Conservation (phyloP, 176 grass and related monocot species). For the Zizania latifolia region DNA sequence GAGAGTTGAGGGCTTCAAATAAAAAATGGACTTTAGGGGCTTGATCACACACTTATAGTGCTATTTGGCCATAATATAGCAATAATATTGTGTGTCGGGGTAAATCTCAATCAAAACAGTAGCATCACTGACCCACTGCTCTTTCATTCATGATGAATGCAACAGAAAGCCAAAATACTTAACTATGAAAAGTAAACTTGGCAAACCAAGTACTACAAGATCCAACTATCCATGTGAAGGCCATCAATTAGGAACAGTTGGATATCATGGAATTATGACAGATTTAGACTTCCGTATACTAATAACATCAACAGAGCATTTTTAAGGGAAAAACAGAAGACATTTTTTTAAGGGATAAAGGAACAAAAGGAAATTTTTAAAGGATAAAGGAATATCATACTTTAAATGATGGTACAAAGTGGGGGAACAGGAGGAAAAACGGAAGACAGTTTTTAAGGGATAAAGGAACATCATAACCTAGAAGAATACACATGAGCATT, state of each 20-base stretch:
- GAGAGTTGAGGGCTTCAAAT: too few relatives aligned
- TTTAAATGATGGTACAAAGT: neutral
- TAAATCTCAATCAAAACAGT: neutral
- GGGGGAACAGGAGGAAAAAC: neutral
- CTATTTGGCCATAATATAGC: neutral
- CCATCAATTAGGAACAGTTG: neutral
- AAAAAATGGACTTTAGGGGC: too few relatives aligned
- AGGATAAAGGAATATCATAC: too few relatives aligned
- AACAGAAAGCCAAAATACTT: slow-evolving; percentile 5
- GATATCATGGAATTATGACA: neutral
- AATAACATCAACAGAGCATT: neutral
- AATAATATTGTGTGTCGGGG: neutral
- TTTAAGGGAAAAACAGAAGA: neutral
- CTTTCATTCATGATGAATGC: neutral
- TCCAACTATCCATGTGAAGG: neutral
- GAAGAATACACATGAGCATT: slow-evolving; percentile 23
- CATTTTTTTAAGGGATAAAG: neutral
- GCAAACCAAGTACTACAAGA: neutral
- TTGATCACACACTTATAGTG: too few relatives aligned
- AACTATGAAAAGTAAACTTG: neutral
- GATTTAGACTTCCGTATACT: neutral
- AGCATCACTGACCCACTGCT: neutral
- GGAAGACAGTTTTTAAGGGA: neutral
- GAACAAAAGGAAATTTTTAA: too few relatives aligned
- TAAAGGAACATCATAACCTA: neutral